Conservation (phyloP, 169 alveolate species). For the Eimeria maxima region DNA sequence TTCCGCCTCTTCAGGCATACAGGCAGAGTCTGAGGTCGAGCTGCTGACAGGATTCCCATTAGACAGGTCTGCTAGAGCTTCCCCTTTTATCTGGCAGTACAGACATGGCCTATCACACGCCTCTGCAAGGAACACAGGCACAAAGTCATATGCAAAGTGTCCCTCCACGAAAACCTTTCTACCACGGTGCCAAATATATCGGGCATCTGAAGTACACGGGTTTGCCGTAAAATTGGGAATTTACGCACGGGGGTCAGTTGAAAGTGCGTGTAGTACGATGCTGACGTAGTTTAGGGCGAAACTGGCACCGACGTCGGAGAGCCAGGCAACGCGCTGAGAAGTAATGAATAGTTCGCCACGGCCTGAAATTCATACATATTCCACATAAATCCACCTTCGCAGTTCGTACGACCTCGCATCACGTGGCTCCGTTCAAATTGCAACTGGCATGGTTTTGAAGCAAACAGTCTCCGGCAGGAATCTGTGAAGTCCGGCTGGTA, state of each 20-base stretch:
- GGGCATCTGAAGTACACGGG: background rate
- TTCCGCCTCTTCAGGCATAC: slow-evolving; percentile 41
- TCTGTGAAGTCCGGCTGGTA: background rate
- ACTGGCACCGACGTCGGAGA: slow-evolving; percentile 79
- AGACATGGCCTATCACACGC: slow-evolving; percentile 65
- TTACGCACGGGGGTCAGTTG: slow-evolving; percentile 91
- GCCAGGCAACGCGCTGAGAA: slow-evolving; percentile 81
- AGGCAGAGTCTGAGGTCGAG: slow-evolving; percentile 53
- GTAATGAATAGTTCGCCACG: slow-evolving; percentile 77
- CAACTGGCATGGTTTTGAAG: background rate
- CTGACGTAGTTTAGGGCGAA: slow-evolving; percentile 88
- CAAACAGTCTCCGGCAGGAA: background rate
- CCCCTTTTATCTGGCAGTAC: slow-evolving; percentile 73
- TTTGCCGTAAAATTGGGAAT: background rate
- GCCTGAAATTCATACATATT: slow-evolving; percentile 38
- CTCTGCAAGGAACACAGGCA: slow-evolving; percentile 4
- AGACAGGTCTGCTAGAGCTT: slow-evolving; percentile 2
- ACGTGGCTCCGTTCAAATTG: background rate
- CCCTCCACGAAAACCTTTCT: too few relatives aligned
- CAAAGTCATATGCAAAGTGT: background rate
- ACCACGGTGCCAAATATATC: background rate
- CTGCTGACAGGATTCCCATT: slow-evolving; percentile 2
- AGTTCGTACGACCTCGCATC: background rate
- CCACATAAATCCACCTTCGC: background rate
- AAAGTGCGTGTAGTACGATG: slow-evolving; percentile 89